Evolutionary conservation across 306 rosid genomes (phyloP), one percentile per base, ranked within the genome.

Genomic region (Malus sylvestris): DNA sequence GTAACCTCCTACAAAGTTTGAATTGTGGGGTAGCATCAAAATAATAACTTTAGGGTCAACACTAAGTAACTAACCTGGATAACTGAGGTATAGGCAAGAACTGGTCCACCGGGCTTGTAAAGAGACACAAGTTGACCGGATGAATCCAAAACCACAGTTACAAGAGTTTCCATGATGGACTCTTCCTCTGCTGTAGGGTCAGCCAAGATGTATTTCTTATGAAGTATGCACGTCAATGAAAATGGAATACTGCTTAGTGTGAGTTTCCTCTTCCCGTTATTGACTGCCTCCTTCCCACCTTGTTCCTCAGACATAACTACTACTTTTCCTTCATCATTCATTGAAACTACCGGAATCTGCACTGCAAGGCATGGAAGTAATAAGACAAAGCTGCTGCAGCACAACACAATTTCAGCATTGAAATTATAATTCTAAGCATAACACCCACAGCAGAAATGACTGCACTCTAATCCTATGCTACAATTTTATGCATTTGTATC

Each of bases 151-250:
- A 91, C 96, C 76, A 90, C 86, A 25, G 96, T 87, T 67, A 90
- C 88, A 62, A 84, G 82, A 79, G 97, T 91, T 84, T 94, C 97
- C 85, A 91, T 85, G 67, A 94, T 73, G 10, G 93, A 90, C 73
- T 94, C 98, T 86, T 94, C 98, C 88, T 94, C 95, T 42, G 95
- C 89, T 23, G 91, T 90, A 42, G 98, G 96, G 72, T 91, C 97
- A 22, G 93, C 95, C 85, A 91, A 80, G 80, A 92, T 89, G 85
- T 90, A 87, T 35, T 78, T 91, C 85, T 91, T 90, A 88, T 91
- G 86, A 82, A 91, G 96, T 78, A 87, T 64, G 86, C 97, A 87
- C 33, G 97, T 94, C 77, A 94, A 77, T 30, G 97, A 91, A 74
- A 90, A 87, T 22, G 97, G 97, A 85, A 86, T 75, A 46, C 82